phyloP scores from a whole-genome alignment of 176 grass and related monocot species.

The bread wheat (Triticum aestivum) region DNA sequence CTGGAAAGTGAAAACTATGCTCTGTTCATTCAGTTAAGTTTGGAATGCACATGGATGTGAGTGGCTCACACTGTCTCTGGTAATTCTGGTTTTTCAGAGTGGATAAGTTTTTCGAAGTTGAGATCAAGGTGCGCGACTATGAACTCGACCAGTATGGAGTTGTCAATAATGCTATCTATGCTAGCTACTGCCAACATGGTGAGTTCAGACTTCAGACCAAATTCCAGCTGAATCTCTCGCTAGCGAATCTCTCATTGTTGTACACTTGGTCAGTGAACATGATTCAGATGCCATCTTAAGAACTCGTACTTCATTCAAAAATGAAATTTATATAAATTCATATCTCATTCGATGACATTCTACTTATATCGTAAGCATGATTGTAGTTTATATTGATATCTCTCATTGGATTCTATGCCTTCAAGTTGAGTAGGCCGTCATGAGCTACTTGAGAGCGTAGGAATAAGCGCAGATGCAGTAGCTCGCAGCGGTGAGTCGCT shows the following conservation, averaged over 20 bases:
- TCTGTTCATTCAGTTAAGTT: background rate
- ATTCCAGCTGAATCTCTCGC: background rate
- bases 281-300: background rate
- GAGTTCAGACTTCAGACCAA: constrained; percentile 12
- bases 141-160: constrained; percentile 91
- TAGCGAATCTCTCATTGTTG: background rate
- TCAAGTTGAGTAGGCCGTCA: constrained; percentile 62
- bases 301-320: background rate
- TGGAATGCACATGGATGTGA: background rate
- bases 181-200: constrained; percentile 95
- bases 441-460: constrained; percentile 63
- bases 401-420: background rate
- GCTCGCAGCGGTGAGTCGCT: constrained; percentile 69
- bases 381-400: background rate
- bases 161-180: constrained; percentile 92
- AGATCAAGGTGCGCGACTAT: constrained; percentile 81
- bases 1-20: background rate
- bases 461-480: constrained; percentile 73
- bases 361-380: background rate
- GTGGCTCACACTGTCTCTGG: background rate
- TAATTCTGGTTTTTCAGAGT: constrained; percentile 36
- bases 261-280: background rate
- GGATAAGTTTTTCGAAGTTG: constrained; percentile 60
- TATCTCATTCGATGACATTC: background rate
- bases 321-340: background rate